A percentile compares a stretch with the other conserved stretches of the same genome.
Evolutionary conservation across 1,284 basidiomycete genomes (phyloP).

Genomic region (Pholiota adiposa): DNA sequence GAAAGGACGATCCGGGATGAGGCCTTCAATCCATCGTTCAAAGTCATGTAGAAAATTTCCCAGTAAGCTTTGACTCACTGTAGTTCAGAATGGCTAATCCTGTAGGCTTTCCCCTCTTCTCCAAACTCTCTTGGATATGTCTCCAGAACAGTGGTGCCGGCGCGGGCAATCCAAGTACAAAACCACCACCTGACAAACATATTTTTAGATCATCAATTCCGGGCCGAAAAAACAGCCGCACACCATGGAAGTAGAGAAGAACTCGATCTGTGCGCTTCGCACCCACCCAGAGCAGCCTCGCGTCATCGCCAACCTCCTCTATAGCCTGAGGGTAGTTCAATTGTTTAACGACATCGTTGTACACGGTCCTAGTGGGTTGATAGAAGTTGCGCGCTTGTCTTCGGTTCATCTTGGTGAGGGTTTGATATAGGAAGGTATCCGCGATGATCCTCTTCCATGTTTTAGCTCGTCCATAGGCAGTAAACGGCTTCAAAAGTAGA

Average conservation of each 20-base stretch:
- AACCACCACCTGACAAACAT: slow-evolving; percentile 29
- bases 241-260: slow-evolving; percentile 35
- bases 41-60: not conserved
- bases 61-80: slow-evolving; percentile 21
- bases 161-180: slow-evolving; percentile 24
- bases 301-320: slow-evolving; percentile 29
- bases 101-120: slow-evolving; percentile 24
- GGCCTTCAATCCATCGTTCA: slow-evolving; percentile 21
- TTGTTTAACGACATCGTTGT: slow-evolving; percentile 19
- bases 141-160: slow-evolving; percentile 28
- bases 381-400: slow-evolving; percentile 15
- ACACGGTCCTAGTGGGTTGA: slow-evolving; percentile 17
- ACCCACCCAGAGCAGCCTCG: slow-evolving; percentile 33
- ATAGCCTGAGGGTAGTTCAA: slow-evolving; percentile 13
- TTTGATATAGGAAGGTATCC: slow-evolving; percentile 10
- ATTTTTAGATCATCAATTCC: not conserved
- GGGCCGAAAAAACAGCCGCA: not conserved
- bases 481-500: slow-evolving; percentile 14
- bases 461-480: slow-evolving; percentile 15
- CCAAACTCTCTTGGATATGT: slow-evolving; percentile 27
- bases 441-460: slow-evolving; percentile 16
- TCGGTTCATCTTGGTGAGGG: slow-evolving; percentile 11
- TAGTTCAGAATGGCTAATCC: slow-evolving; percentile 31
- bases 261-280: slow-evolving; percentile 28
- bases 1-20: slow-evolving; percentile 31